Conservation (phyloP, 106 monocot genomes). For the Allium cepa region DNA sequence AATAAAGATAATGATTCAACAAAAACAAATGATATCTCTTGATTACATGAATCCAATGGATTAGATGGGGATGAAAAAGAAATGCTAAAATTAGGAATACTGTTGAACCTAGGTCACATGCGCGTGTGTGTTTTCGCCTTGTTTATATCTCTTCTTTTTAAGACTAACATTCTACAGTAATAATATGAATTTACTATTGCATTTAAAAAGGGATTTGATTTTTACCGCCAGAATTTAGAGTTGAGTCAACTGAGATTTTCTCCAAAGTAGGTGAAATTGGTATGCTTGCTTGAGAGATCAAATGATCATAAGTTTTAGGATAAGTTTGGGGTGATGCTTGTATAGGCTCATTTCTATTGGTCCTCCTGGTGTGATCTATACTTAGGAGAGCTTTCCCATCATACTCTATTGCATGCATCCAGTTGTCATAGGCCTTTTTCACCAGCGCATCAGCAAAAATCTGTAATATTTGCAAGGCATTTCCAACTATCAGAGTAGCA, state of each 20-base stretch:
- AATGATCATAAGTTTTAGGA: slow-evolving; percentile 20
- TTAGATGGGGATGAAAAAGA: no score
- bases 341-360: slow-evolving; percentile 18
- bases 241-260: slow-evolving; percentile 15
- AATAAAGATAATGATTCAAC: no score
- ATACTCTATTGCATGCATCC: slow-evolving; percentile 77
- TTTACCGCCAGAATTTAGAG: slow-evolving; percentile 30
- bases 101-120: no score
- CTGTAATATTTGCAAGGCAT: slow-evolving; percentile 21
- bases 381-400: slow-evolving; percentile 77
- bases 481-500: background rate
- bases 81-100: no score
- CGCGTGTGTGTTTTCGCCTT: no score
- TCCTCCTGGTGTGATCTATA: slow-evolving; percentile 46
- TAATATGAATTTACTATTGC: no score
- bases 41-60: no score
- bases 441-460: slow-evolving; percentile 74
- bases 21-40: no score
- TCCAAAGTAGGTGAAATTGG: slow-evolving; percentile 13
- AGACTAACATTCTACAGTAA: no score
- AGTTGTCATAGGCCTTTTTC: slow-evolving; percentile 90
- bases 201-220: background rate
- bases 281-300: slow-evolving; percentile 12
- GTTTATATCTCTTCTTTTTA: no score
- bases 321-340: slow-evolving; percentile 14